Conservation (phyloP, 805 yeast species). For the Ogataea pilisensis region DNA sequence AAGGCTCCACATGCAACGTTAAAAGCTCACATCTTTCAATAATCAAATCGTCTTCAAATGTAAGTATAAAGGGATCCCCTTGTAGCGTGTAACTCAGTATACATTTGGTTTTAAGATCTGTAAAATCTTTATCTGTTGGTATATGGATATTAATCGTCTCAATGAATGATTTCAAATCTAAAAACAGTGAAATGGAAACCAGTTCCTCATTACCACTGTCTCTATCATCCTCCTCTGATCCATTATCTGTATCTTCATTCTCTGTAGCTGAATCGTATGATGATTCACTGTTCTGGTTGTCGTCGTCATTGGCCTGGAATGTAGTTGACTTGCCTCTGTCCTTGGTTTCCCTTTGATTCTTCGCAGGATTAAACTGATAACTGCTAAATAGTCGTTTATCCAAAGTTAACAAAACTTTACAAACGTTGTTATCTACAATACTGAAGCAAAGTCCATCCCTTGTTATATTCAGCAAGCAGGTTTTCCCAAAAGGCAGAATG, state of each 20-base stretch:
- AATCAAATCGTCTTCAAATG: slow-evolving; percentile 48
- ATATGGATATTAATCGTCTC: slow-evolving; percentile 46
- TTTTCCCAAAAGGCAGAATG: slow-evolving; percentile 28
- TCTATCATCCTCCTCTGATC: slow-evolving; percentile 8
- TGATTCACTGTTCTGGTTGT: no score
- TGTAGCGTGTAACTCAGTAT: slow-evolving; percentile 45
- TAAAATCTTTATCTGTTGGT: slow-evolving; percentile 21
- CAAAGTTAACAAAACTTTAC: slow-evolving; percentile 33
- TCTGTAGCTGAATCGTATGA: background rate
- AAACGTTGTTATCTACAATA: slow-evolving; percentile 43
- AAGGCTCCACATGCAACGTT: slow-evolving; percentile 34
- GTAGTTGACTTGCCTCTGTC: background rate
- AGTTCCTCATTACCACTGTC: slow-evolving; percentile 6
- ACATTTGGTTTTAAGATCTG: slow-evolving; percentile 36
- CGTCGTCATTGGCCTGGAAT: background rate
- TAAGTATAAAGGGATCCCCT: slow-evolving; percentile 51
- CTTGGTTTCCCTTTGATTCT: background rate
- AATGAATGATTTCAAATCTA: slow-evolving; percentile 43
- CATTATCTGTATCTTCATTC: slow-evolving; percentile 4
- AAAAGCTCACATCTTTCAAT: slow-evolving; percentile 56
- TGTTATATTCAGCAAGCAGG: slow-evolving; percentile 34
- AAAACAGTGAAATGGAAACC: slow-evolving; percentile 30
- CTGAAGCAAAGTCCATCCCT: slow-evolving; percentile 49
- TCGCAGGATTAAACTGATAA: slow-evolving; percentile 23
- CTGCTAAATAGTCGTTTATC: slow-evolving; percentile 35